Conservation (phyloP, 352 stramenopile species). For the Pythium pyrilobum region DNA sequence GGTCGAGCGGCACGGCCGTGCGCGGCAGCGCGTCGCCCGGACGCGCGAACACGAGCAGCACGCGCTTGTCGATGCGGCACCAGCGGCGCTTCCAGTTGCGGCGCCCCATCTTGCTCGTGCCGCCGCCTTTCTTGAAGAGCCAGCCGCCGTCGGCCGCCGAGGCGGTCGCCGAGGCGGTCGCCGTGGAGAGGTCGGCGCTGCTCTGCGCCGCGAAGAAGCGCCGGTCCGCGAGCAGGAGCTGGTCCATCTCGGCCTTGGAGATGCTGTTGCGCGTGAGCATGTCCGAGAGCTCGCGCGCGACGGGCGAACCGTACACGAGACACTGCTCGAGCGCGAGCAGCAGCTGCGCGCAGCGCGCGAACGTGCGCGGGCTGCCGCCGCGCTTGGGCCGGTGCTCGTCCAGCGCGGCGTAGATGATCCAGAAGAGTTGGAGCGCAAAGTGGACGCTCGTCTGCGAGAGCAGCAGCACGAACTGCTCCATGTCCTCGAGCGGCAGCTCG, state of each 20-base stretch:
- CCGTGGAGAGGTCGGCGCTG: neutral
- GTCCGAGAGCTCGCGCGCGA: constrained; percentile 47
- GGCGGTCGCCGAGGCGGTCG: neutral
- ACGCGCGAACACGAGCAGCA: constrained; percentile 62
- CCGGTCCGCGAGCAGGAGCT: constrained; percentile 62
- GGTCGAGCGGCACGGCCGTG: constrained; percentile 59
- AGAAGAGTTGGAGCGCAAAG: constrained; percentile 83
- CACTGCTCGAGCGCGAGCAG: constrained; percentile 74
- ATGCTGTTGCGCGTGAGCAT: constrained; percentile 58
- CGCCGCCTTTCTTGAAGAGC: constrained; percentile 80
- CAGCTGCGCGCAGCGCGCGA: constrained; percentile 63
- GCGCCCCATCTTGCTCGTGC: constrained; percentile 63
- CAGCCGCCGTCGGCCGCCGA: constrained; percentile 28
- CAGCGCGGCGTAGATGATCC: constrained; percentile 73
- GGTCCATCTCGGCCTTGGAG: constrained; percentile 63
- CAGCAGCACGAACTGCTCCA: constrained; percentile 78
- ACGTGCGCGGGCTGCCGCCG: constrained; percentile 55
- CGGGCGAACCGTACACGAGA: constrained; percentile 70
- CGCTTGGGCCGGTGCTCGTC: constrained; percentile 78
- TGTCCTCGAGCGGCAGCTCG: constrained; percentile 67
- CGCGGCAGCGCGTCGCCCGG: constrained; percentile 47
- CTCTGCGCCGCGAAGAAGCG: constrained; percentile 72
- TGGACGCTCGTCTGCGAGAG: constrained; percentile 73
- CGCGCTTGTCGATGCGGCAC: constrained; percentile 72
- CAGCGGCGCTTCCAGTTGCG: constrained; percentile 74